Conservation (phyloP, 768 basidiomycete species). For the Amanita thiersii region DNA sequence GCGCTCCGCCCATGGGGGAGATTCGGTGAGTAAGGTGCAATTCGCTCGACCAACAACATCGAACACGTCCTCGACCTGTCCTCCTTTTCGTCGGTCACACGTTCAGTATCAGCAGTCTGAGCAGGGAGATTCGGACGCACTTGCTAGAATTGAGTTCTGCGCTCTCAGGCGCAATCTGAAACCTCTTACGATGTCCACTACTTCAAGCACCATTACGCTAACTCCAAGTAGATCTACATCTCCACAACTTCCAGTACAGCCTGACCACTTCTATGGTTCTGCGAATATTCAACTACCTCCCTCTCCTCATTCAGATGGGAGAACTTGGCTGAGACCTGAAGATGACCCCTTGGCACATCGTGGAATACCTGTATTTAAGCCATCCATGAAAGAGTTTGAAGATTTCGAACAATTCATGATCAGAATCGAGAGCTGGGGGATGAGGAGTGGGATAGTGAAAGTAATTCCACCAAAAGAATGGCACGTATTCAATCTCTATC, state of each 20-base stretch:
- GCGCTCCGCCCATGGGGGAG: slow-evolving; percentile 1
- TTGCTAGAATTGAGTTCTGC: no score
- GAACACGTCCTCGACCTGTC: no score
- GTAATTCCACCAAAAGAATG: slow-evolving; percentile 94
- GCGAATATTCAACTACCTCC: slow-evolving; percentile 41
- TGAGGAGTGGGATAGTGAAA: slow-evolving; percentile 88
- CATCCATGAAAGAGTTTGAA: slow-evolving; percentile 83
- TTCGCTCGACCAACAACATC: no score
- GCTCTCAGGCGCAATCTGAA: no score
- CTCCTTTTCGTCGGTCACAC: no score
- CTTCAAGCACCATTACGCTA: slow-evolving; percentile 3
- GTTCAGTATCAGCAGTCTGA: no score
- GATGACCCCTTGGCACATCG: slow-evolving; percentile 77
- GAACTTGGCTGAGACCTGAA: slow-evolving; percentile 64
- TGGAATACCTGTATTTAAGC: slow-evolving; percentile 96
- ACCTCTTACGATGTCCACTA: slow-evolving; percentile 5
- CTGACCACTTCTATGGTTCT: slow-evolving; percentile 76
- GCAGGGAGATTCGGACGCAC: no score
- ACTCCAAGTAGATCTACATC: slow-evolving; percentile 8
- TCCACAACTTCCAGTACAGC: slow-evolving; percentile 41
- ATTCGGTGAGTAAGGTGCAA: no score
- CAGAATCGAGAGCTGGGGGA: slow-evolving; percentile 84
- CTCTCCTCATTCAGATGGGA: slow-evolving; percentile 56
- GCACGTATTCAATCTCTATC: slow-evolving; percentile 35
- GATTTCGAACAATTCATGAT: slow-evolving; percentile 92